Evolutionary conservation across 192 early-diverging fungal species (phyloP).

Genomic region (Nowakowskiella sp.): DNA sequence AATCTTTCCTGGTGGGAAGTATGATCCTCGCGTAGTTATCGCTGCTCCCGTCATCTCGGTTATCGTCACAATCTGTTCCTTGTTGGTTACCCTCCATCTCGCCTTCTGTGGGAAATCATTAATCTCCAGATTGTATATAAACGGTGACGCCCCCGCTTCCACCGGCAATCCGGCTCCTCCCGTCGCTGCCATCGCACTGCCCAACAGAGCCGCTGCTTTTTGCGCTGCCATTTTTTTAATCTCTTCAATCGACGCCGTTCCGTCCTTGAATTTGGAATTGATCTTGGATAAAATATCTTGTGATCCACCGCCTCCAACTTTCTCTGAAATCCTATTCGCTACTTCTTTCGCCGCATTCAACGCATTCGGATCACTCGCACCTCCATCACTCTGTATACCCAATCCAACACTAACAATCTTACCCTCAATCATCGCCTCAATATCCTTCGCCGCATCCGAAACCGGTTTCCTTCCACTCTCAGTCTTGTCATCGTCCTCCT

Average conservation of each 20-base stretch:
- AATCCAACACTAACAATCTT: constrained; percentile 20
- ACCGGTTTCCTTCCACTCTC: constrained; percentile 26
- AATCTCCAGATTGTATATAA: constrained; percentile 84
- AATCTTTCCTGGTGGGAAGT: constrained; percentile 78
- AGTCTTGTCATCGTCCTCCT: constrained; percentile 58
- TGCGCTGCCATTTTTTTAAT: constrained; percentile 14
- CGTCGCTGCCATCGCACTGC: constrained; percentile 12
- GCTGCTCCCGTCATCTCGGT: constrained; percentile 89
- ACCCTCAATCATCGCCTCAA: constrained; percentile 30
- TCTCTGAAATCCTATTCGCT: constrained; percentile 47
- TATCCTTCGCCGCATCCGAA: constrained; percentile 16
- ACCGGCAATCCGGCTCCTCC: background rate
- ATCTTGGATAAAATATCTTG: constrained; percentile 52
- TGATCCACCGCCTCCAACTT: constrained; percentile 42
- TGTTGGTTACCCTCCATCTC: constrained; percentile 90
- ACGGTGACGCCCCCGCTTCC: constrained; percentile 15
- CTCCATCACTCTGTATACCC: constrained; percentile 27
- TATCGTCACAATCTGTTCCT: constrained; percentile 88
- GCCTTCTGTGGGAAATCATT: constrained; percentile 97
- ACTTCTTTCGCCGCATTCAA: constrained; percentile 51
- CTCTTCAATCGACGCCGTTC: constrained; percentile 10
- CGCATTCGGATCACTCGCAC: constrained; percentile 23
- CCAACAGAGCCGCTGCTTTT: no score
- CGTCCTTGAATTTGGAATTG: constrained; percentile 41
- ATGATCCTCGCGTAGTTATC: constrained; percentile 89